phyloP scores from a whole-genome alignment of 106 monocot species.

The Platanthera guangdongensis region DNA sequence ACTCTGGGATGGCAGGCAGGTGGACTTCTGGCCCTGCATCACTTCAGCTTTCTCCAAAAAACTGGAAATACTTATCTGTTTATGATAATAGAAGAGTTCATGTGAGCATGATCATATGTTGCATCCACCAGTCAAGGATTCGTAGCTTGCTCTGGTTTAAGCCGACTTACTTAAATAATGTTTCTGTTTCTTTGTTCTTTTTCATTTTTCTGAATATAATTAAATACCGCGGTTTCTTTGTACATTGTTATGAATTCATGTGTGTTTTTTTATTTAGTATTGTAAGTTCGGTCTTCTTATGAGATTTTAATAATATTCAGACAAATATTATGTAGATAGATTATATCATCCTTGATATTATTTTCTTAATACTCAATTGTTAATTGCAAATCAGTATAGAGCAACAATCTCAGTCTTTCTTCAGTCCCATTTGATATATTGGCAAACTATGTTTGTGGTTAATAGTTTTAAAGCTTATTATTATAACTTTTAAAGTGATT shows the following conservation, averaged over 20 bases:
- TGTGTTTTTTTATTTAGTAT: background rate
- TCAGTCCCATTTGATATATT: background rate
- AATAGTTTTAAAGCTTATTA: constrained; percentile 4
- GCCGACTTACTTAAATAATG: background rate
- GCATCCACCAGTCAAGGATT: background rate
- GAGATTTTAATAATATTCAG: background rate
- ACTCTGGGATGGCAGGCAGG: too few relatives aligned
- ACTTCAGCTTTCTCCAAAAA: background rate
- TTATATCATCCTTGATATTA: background rate
- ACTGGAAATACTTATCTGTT: background rate
- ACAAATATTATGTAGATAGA: constrained; percentile 1
- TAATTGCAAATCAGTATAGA: background rate
- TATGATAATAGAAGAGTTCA: constrained; percentile 1
- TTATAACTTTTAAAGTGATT: constrained; percentile 13
- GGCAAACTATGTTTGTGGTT: background rate
- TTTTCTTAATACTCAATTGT: background rate
- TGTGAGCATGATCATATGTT: background rate
- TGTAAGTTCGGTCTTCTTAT: background rate
- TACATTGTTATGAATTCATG: background rate
- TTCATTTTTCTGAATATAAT: background rate
- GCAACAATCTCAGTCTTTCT: background rate
- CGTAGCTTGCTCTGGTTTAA: background rate
- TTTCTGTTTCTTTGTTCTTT: background rate
- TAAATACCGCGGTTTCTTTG: background rate
- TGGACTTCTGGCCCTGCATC: too few relatives aligned